phyloP scores from a whole-genome alignment of 2,329 filamentous ascomycete species.

The Pestalotiopsis sp. region DNA sequence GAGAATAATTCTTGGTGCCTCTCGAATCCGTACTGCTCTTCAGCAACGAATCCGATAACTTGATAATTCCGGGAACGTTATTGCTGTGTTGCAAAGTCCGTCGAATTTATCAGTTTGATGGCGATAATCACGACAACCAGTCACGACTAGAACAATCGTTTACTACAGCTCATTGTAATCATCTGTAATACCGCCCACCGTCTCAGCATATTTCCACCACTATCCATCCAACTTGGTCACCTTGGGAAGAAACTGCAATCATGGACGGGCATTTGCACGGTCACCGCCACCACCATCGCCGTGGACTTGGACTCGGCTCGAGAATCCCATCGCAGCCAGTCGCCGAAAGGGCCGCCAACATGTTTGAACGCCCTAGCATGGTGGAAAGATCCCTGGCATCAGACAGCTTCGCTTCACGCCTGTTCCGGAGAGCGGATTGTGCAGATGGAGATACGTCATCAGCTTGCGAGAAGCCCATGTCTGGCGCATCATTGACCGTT shows the following conservation, averaged over 20 bases:
- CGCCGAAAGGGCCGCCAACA: conserved; percentile 12
- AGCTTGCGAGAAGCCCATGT: conserved; percentile 61
- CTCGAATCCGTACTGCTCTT: background rate
- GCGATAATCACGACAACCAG: background rate
- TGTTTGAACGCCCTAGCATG: background rate
- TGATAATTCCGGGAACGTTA: background rate
- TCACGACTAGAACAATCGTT: conserved; percentile 6
- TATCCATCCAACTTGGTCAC: background rate
- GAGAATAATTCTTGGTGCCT: background rate
- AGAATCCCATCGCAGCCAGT: conserved; percentile 17
- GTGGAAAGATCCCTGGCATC: background rate
- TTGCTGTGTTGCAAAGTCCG: background rate
- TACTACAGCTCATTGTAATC: background rate
- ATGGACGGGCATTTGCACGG: conserved; percentile 13
- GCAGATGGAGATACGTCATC: conserved; percentile 30
- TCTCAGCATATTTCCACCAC: background rate
- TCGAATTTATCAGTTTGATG: background rate
- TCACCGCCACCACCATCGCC: conserved; percentile 18
- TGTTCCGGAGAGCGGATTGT: conserved; percentile 12
- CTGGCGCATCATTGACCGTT: conserved; percentile 48
- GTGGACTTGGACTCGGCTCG: conserved; percentile 24
- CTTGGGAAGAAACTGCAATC: conserved; percentile 19
- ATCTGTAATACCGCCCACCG: background rate
- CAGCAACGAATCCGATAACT: background rate
- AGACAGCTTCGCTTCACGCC: conserved; percentile 12